These are phyloP conservation scores for Arthrocladium fulminans DNA, from an alignment of 2,329 filamentous ascomycete genomes.

Conservation along the genomic window DNA sequence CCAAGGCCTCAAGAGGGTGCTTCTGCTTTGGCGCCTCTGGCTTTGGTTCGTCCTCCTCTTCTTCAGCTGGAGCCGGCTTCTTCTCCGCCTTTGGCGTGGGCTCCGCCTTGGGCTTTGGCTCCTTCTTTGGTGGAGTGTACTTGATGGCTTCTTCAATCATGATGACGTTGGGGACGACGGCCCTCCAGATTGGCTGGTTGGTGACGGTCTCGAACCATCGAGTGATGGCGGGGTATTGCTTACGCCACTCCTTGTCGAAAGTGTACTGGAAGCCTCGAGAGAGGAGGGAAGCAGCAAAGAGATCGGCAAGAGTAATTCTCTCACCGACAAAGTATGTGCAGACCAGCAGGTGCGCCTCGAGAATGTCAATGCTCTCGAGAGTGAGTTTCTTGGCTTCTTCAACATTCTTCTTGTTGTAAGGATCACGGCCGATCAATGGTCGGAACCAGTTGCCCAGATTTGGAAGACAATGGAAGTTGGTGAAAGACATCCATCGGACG, in stretches of 20 bases:
- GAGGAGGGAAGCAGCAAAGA: conserved; percentile 72
- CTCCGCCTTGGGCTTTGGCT: conserved; percentile 60
- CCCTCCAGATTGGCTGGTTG: conserved; percentile 86
- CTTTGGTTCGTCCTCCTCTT: conserved; percentile 52
- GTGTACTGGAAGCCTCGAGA: conserved; percentile 86
- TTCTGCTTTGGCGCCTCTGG: conserved; percentile 74
- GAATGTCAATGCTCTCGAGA: conserved; percentile 57
- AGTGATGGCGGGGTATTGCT: conserved; percentile 71
- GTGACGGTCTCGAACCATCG: conserved; percentile 93
- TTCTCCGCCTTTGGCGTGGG: conserved; percentile 47
- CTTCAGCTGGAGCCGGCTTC: conserved; percentile 45
- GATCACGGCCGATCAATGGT: conserved; percentile 68
- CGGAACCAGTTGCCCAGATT: conserved; percentile 71
- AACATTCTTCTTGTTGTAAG: conserved; percentile 97
- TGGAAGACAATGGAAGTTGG: conserved; percentile 77
- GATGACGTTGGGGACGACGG: conserved; percentile 63
- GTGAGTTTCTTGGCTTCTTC: conserved; percentile 67
- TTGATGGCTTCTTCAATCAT: conserved; percentile 75
- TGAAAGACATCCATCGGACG: conserved; percentile 95
- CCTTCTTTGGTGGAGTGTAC: conserved; percentile 65
- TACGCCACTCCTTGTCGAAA: conserved; percentile 84
- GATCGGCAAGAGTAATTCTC: conserved; percentile 90
- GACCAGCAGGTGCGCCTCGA: conserved; percentile 80
- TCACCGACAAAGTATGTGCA: conserved; percentile 98
- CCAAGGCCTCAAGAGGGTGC: conserved; percentile 84